A percentile compares a stretch with the other conserved stretches of the same genome.
These are phyloP conservation scores for Lachancea fermentati DNA, from an alignment of 805 yeast genomes.

Conservation along the genomic window DNA sequence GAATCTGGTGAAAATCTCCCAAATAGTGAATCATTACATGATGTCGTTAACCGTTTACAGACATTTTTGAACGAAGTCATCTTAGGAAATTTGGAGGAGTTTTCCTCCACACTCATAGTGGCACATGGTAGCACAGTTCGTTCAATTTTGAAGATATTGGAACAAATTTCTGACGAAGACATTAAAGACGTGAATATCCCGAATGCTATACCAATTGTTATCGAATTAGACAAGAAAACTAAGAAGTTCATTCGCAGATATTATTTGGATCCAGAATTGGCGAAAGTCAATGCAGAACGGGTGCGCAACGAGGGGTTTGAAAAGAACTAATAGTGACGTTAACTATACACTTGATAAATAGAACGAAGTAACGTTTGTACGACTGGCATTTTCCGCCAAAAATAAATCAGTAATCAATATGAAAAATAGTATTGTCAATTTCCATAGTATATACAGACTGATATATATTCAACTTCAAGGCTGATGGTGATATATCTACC, in stretches of 20 bases:
- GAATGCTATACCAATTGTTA: slow-evolving; percentile 74
- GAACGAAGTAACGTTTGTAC: background rate
- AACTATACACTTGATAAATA: too few relatives aligned
- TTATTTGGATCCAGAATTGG: slow-evolving; percentile 77
- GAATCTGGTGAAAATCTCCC: slow-evolving; percentile 45
- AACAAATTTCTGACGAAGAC: slow-evolving; percentile 57
- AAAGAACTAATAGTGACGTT: slow-evolving; percentile 6
- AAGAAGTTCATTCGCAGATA: slow-evolving; percentile 46
- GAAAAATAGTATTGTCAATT: background rate
- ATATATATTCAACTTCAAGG: slow-evolving; percentile 2
- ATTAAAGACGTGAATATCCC: slow-evolving; percentile 75
- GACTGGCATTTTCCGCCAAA: background rate
- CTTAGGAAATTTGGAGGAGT: slow-evolving; percentile 40
- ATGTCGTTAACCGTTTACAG: slow-evolving; percentile 61
- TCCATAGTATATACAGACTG: slow-evolving; percentile 5
- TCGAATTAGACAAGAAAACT: slow-evolving; percentile 48
- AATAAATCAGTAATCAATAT: too few relatives aligned
- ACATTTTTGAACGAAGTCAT: slow-evolving; percentile 51
- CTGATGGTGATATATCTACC: background rate
- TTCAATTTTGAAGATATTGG: slow-evolving; percentile 64
- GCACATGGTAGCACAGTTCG: slow-evolving; percentile 83
- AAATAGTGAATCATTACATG: slow-evolving; percentile 64
- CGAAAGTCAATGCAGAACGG: slow-evolving; percentile 70
- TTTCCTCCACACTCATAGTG: slow-evolving; percentile 55
- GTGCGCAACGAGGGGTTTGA: slow-evolving; percentile 71